Evolutionary conservation across 176 grass and related monocot genomes (phyloP).

Genomic region (Miscanthus lutarioriparius): DNA sequence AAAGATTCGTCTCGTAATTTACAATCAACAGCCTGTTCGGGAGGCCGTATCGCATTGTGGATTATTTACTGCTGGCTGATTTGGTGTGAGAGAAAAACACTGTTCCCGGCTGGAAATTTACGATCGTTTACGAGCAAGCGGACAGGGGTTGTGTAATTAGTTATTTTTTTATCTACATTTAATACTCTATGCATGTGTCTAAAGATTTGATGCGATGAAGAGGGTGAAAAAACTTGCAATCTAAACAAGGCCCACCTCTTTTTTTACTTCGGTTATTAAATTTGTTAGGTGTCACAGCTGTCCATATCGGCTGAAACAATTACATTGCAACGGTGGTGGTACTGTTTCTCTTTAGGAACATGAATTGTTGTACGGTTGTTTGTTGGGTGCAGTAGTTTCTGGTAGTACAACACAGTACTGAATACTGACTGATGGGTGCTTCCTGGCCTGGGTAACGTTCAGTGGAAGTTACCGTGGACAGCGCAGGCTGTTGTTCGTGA

Average conservation of each 20-base stretch:
- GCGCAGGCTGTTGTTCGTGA: not conserved
- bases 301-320: not conserved
- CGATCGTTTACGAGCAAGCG: too few relatives aligned
- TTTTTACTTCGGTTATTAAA: not conserved
- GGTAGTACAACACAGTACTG: not conserved
- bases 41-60: too few relatives aligned
- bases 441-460: not conserved
- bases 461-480: not conserved
- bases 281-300: not conserved
- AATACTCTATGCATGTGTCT: too few relatives aligned
- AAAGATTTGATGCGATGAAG: not conserved
- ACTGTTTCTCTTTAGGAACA: not conserved
- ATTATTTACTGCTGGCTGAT: too few relatives aligned
- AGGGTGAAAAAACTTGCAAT: too few relatives aligned
- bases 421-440: not conserved
- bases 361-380: conserved; percentile 27
- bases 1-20: too few relatives aligned
- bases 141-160: too few relatives aligned
- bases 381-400: conserved; percentile 10
- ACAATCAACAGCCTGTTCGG: too few relatives aligned
- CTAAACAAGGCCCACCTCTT: too few relatives aligned
- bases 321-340: not conserved
- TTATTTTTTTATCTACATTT: not conserved
- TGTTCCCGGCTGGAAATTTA: too few relatives aligned
- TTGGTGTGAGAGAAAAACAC: too few relatives aligned